Base-by-base conservation (phyloP, 2,329 filamentous ascomycete species). In the Knoxdaviesia capensis region DNA sequence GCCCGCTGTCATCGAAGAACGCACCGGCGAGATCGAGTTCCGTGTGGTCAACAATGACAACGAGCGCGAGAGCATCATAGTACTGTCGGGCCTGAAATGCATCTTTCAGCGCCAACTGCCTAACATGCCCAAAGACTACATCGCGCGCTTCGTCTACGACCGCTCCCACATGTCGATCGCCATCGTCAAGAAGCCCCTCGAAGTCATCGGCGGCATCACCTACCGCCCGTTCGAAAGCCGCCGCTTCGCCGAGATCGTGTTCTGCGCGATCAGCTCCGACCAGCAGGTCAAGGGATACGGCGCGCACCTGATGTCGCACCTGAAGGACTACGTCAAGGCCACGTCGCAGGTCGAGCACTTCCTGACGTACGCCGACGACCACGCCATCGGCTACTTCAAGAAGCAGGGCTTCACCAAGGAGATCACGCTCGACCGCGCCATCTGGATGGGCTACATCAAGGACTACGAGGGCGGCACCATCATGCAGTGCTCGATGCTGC, bases 371-470 rank as follows among this genome's bases (percentile, higher is more conserved):
- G 90, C 90, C 48, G 90, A 98, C 59, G 98, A 98, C 59, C 96
- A 96, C 54, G 90, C 90, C 35, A 98, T 94, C 49, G 90, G 90
- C 7, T 98, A 96, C 59, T 98, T 98, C 61, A 93, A 96, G 59
- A 98, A 98, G 57, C 90, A 98, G 57, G 90, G 90, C 0, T 98
- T 98, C 55, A 96, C 90, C 2, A 98, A 98, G 57, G 88, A 98
- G 52, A 96, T 98, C 48, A 94, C 87, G 0, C 73, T 98, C 1
- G 82, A 90, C 45, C 81, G 78, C 52, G 77, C 79, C 3, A 78
- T 85, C 4, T 98, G 90, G 90, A 96, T 96, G 90, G 90, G 90
- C 3, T 98, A 96, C 53, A 98, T 98, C 65, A 98, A 98, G 57
- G 90, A 98, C 57, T 98, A 98, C 58, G 90, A 98, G 60, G 90